Percentiles rank a stretch among this genome's conserved stretches.
These are phyloP conservation scores for Cynara cardunculus DNA, from an alignment of 129 eudicot species.

Conservation along the genomic window DNA sequence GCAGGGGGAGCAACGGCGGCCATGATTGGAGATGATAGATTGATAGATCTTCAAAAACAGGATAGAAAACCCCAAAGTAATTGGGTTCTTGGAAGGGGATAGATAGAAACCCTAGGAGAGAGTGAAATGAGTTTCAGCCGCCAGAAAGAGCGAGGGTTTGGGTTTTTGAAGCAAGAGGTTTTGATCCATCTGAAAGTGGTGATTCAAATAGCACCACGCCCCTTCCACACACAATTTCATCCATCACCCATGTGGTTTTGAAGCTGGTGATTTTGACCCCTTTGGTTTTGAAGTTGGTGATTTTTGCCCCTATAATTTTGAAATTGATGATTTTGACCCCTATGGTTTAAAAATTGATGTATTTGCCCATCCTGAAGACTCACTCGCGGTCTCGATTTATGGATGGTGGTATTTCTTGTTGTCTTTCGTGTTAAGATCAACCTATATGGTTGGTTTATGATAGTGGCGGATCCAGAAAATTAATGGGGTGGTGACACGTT, in stretches of 20 bases:
- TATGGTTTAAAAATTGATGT: not conserved
- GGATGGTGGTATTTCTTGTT: not conserved
- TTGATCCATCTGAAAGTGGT: constrained; percentile 32
- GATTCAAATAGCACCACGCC: constrained; percentile 59
- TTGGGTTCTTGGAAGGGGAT: not conserved
- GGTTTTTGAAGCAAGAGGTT: constrained; percentile 45
- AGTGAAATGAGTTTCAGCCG: constrained; percentile 22
- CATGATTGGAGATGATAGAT: constrained; percentile 22
- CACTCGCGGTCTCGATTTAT: not conserved
- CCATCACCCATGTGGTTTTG: not conserved
- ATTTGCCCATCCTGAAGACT: not conserved
- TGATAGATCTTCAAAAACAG: constrained; percentile 16
- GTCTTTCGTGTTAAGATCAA: constrained; percentile 31
- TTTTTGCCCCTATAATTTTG: not conserved
- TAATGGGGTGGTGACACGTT: too few relatives aligned
- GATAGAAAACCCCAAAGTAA: not conserved
- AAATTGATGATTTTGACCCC: not conserved
- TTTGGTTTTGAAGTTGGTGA: not conserved
- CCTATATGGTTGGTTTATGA: constrained; percentile 7
- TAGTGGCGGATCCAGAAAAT: too few relatives aligned
- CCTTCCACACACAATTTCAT: not conserved
- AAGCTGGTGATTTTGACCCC: not conserved
- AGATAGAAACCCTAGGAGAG: constrained; percentile 32
- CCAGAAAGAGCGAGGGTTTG: constrained; percentile 30
- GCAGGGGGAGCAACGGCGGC: constrained; percentile 52